Percentiles rank a stretch among this genome's conserved stretches.
Conservation (phyloP, 2,329 filamentous ascomycete species). For the Alternaria arborescens region DNA sequence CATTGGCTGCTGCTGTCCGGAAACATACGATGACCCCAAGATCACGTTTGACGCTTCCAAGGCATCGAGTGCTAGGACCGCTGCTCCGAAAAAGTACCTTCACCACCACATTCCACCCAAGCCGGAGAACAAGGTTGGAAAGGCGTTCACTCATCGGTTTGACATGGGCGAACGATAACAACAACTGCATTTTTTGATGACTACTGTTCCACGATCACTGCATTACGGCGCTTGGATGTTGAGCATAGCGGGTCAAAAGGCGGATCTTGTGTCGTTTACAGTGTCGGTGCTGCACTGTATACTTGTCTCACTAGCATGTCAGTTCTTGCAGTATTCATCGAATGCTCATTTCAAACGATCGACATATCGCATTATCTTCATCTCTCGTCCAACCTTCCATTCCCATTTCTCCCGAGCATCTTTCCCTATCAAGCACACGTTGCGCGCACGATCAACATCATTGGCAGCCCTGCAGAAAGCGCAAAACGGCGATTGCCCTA, state of each 20-base stretch:
- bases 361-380: slow-evolving; percentile 1
- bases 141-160: slow-evolving; percentile 49
- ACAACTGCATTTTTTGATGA: slow-evolving; percentile 2
- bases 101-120: slow-evolving; percentile 57
- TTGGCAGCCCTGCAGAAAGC: slow-evolving; percentile 14
- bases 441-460: slow-evolving; percentile 2
- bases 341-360: slow-evolving; percentile 7
- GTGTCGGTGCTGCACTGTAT: not conserved
- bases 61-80: slow-evolving; percentile 44
- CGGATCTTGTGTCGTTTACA: not conserved
- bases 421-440: slow-evolving; percentile 4
- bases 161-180: slow-evolving; percentile 50
- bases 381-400: not conserved
- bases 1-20: slow-evolving; percentile 80
- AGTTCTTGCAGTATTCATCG: not conserved
- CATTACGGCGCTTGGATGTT: slow-evolving; percentile 3
- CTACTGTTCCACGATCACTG: slow-evolving; percentile 6
- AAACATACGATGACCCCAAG: slow-evolving; percentile 72
- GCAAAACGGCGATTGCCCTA: slow-evolving; percentile 1
- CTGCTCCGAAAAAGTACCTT: slow-evolving; percentile 50
- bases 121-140: slow-evolving; percentile 47
- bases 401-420: not conserved
- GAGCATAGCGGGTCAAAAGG: slow-evolving; percentile 8
- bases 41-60: slow-evolving; percentile 66
- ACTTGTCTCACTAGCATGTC: slow-evolving; percentile 7